These are phyloP conservation scores for Primulina eburnea DNA, from an alignment of 257 asterid species.

Conservation along the genomic window DNA sequence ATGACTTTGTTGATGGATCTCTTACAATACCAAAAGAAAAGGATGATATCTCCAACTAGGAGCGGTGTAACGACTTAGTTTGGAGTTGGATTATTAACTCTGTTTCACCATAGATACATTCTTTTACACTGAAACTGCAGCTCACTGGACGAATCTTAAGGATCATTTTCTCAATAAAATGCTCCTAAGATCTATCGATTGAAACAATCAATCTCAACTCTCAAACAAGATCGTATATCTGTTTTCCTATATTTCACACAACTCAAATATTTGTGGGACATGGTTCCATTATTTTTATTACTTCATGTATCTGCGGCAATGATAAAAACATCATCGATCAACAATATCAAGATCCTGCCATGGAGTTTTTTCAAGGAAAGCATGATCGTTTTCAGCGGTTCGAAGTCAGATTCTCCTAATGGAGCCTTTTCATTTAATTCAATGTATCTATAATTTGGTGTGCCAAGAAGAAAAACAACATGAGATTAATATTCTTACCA, in stretches of 20 bases:
- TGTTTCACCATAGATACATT: no score
- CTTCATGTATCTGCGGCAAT: conserved; percentile 15
- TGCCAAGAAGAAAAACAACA: neutral
- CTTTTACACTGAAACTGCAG: no score
- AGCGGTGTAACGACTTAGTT: no score
- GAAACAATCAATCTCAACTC: no score
- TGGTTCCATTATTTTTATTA: neutral
- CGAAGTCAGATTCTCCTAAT: neutral
- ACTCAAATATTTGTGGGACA: neutral
- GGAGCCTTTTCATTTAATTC: neutral
- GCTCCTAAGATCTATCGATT: neutral
- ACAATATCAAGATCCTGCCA: conserved; percentile 17
- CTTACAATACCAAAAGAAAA: no score
- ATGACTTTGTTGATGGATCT: no score
- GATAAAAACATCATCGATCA: no score
- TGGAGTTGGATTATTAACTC: no score
- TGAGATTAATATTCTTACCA: neutral
- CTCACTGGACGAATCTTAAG: no score
- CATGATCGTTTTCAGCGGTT: neutral
- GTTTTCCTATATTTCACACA: no score
- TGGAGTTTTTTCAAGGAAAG: conserved; percentile 7
- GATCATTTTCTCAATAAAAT: neutral
- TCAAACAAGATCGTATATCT: no score
- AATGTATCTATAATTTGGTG: neutral
- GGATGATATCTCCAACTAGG: no score